phyloP scores from a whole-genome alignment of 1,139 yeast species.

The Magnusiomyces suaveolens region DNA sequence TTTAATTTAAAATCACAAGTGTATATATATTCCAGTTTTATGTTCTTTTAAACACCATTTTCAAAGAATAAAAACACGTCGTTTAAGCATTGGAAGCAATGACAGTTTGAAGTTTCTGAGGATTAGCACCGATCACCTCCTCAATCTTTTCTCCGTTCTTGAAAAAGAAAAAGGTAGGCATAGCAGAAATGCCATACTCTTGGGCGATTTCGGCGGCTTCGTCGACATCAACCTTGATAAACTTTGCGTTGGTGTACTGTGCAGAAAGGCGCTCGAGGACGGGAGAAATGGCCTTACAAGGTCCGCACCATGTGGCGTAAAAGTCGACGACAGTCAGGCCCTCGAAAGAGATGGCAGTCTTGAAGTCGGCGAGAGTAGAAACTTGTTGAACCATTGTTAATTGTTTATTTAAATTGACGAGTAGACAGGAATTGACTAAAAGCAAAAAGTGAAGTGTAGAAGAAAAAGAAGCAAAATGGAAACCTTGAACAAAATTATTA shows the following conservation, averaged over 20 bases:
- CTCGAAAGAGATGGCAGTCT: conserved; percentile 45
- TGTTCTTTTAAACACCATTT: not conserved
- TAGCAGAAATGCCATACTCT: conserved; percentile 61
- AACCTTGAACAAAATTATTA: no score
- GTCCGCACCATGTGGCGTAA: conserved; percentile 90
- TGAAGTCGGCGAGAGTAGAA: conserved; percentile 49
- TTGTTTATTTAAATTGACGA: no score
- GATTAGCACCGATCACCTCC: conserved; percentile 69
- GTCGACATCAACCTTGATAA: conserved; percentile 77
- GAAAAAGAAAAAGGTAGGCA: conserved; percentile 80
- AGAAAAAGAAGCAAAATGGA: no score
- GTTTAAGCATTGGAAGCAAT: conserved; percentile 24
- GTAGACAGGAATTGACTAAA: no score
- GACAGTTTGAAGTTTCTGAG: conserved; percentile 24
- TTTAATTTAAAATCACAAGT: no score
- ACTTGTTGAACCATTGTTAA: conserved; percentile 38
- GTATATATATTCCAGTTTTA: no score
- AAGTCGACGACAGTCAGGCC: conserved; percentile 70
- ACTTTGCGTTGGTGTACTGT: conserved; percentile 40
- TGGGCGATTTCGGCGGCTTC: conserved; percentile 56
- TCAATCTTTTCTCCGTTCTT: conserved; percentile 55
- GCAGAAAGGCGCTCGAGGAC: conserved; percentile 53
- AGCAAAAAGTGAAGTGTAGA: no score
- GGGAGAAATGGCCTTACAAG: conserved; percentile 83
- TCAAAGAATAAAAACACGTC: not conserved